Conservation (phyloP, 441 rosid species). For the Omphalea diandra region DNA sequence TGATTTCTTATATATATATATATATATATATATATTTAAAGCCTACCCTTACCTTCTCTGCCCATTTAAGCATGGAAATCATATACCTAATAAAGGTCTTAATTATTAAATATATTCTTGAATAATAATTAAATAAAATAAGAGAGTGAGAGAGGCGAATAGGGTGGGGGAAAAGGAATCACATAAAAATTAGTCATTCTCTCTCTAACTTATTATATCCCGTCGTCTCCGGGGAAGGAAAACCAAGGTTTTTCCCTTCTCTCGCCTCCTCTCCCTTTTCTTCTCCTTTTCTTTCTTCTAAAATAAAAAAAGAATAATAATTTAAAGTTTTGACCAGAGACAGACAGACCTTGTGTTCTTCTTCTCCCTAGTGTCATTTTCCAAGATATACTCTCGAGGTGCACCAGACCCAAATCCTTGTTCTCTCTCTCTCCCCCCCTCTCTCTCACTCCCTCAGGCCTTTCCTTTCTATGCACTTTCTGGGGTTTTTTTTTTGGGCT, state of each 20-base stretch:
- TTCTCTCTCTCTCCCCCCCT: too few relatives aligned
- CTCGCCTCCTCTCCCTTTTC: neutral
- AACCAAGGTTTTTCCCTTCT: too few relatives aligned
- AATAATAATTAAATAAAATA: neutral
- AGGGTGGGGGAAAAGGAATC: conserved; percentile 36
- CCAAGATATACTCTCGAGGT: conserved; percentile 70
- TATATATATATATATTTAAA: too few relatives aligned
- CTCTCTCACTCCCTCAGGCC: conserved; percentile 23
- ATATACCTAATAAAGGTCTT: too few relatives aligned
- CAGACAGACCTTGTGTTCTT: conserved; percentile 28
- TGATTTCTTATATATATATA: too few relatives aligned
- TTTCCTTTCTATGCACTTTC: conserved; percentile 35
- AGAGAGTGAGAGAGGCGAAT: conserved; percentile 10
- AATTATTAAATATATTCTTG: neutral
- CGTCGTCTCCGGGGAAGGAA: conserved; percentile 62
- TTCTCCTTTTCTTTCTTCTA: neutral
- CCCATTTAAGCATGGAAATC: neutral
- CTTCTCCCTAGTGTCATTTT: conserved; percentile 59
- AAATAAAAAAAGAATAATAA: neutral
- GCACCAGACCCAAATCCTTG: conserved; percentile 35
- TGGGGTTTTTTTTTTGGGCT: conserved; percentile 21
- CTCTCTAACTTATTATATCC: conserved; percentile 40
- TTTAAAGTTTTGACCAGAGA: conserved; percentile 45
- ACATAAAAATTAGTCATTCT: conserved; percentile 25
- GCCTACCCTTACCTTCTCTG: too few relatives aligned